These are phyloP conservation scores for Aspergillus proliferans DNA, from an alignment of 2,329 filamentous ascomycete genomes.

Conservation along the genomic window DNA sequence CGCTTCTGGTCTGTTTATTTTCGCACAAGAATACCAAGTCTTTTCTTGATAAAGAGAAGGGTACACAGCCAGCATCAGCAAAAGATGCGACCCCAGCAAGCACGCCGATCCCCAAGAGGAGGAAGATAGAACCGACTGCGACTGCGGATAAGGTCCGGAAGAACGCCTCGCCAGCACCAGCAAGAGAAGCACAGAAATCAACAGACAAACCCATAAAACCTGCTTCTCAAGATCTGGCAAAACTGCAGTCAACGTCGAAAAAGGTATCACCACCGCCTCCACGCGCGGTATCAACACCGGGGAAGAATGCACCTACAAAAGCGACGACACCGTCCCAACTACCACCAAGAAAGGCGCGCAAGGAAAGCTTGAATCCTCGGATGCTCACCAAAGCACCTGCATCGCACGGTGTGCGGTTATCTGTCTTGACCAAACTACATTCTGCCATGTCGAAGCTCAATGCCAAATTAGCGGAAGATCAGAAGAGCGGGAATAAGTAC, in stretches of 20 bases:
- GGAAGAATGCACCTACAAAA: conserved; percentile 2
- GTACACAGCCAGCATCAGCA: conserved; percentile 2
- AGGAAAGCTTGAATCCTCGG: conserved; percentile 41
- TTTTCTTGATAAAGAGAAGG: conserved; percentile 11
- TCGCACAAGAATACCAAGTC: conserved; percentile 37
- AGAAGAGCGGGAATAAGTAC: conserved; percentile 23
- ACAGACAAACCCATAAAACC: conserved; percentile 7
- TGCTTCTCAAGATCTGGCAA: conserved; percentile 8
- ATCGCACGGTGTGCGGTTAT: conserved; percentile 34
- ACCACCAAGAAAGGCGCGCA: conserved; percentile 27
- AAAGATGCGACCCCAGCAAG: conserved; percentile 1
- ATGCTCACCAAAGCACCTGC: conserved; percentile 40
- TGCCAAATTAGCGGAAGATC: conserved; percentile 27
- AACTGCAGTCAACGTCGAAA: conserved; percentile 18
- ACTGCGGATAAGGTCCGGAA: neutral
- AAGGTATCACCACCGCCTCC: conserved; percentile 24
- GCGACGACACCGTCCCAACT: conserved; percentile 6
- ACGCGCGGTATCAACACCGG: conserved; percentile 4
- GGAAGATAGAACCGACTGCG: conserved; percentile 11
- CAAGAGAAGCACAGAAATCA: conserved; percentile 1
- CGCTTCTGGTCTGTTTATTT: conserved; percentile 54
- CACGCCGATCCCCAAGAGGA: conserved; percentile 27
- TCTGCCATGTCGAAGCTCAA: conserved; percentile 38
- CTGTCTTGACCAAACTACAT: conserved; percentile 41
- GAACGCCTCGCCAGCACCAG: neutral